phyloP scores from a whole-genome alignment of 805 yeast species.

The Sungouiozyma ichnusensis region DNA sequence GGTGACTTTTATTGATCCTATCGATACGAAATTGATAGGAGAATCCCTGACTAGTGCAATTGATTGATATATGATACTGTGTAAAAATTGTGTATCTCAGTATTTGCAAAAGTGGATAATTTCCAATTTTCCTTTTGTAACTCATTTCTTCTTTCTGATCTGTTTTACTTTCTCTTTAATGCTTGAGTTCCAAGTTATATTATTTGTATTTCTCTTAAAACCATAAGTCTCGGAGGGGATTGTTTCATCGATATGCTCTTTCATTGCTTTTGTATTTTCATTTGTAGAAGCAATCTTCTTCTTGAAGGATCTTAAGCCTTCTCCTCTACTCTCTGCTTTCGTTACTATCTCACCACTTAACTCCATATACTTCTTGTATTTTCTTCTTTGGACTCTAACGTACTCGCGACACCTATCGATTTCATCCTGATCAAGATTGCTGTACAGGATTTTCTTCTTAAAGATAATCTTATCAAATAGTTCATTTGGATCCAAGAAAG shows the following conservation, averaged over 20 bases:
- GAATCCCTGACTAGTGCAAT: too few relatives aligned
- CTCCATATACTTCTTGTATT: constrained; percentile 22
- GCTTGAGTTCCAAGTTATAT: constrained; percentile 55
- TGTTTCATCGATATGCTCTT: not conserved
- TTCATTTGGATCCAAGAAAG: constrained; percentile 54
- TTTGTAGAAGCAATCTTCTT: not conserved
- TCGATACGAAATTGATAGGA: too few relatives aligned
- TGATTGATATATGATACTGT: too few relatives aligned
- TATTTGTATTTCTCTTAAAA: constrained; percentile 34
- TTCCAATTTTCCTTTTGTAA: too few relatives aligned
- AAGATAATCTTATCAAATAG: constrained; percentile 62
- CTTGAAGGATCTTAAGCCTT: not conserved
- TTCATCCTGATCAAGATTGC: constrained; percentile 73
- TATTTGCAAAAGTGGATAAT: too few relatives aligned
- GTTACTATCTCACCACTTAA: not conserved
- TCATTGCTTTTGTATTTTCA: not conserved
- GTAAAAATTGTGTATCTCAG: too few relatives aligned
- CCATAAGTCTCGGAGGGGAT: constrained; percentile 27
- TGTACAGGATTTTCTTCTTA: constrained; percentile 60
- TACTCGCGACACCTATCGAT: constrained; percentile 66
- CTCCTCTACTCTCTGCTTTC: not conserved
- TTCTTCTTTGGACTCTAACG: constrained; percentile 54
- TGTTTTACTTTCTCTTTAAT: constrained; percentile 45
- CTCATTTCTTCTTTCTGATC: constrained; percentile 23
- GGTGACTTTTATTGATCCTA: too few relatives aligned